Percentiles rank a stretch among this genome's conserved stretches.
phyloP scores from a whole-genome alignment of 2,329 filamentous ascomycete genomes.

The Nigrograna mackinnonii region DNA sequence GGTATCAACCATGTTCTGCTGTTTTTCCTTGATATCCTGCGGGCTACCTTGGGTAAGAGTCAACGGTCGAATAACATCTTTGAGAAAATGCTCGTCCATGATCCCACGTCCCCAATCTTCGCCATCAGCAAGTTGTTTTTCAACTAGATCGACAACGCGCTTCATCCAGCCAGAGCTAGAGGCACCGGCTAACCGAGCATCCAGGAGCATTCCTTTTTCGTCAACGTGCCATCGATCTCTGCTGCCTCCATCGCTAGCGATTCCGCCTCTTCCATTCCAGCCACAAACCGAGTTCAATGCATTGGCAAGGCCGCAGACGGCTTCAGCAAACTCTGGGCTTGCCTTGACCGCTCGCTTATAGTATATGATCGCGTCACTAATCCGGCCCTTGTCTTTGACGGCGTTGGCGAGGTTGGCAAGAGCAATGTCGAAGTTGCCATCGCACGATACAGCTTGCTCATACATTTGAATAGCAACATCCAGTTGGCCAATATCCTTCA shows the following conservation, averaged over 20 bases:
- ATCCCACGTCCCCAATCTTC: constrained; percentile 81
- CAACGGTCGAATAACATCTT: constrained; percentile 51
- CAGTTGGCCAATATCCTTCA: constrained; percentile 95
- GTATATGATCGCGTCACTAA: constrained; percentile 88
- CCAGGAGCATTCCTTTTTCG: constrained; percentile 77
- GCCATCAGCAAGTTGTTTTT: constrained; percentile 83
- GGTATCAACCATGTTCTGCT: constrained; percentile 38
- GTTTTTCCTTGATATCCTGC: constrained; percentile 37
- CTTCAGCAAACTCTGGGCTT: constrained; percentile 96
- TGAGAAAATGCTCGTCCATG: constrained; percentile 52
- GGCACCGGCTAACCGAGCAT: constrained; percentile 64
- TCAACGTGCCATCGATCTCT: constrained; percentile 95
- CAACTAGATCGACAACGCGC: constrained; percentile 87
- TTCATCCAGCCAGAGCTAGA: constrained; percentile 80
- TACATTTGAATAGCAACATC: constrained; percentile 96
- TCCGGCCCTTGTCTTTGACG: constrained; percentile 92
- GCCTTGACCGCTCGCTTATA: constrained; percentile 87
- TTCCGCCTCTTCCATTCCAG: constrained; percentile 88
- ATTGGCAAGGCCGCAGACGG: constrained; percentile 92
- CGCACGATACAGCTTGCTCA: constrained; percentile 88
- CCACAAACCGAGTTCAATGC: constrained; percentile 96
- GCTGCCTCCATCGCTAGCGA: constrained; percentile 71
- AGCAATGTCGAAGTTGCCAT: constrained; percentile 95
- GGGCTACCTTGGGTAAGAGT: constrained; percentile 36
- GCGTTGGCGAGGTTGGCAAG: constrained; percentile 96